A percentile compares a stretch with the other conserved stretches of the same genome.
Evolutionary conservation across 768 basidiomycete genomes (phyloP).

Genomic region (Termitomyces sp.): DNA sequence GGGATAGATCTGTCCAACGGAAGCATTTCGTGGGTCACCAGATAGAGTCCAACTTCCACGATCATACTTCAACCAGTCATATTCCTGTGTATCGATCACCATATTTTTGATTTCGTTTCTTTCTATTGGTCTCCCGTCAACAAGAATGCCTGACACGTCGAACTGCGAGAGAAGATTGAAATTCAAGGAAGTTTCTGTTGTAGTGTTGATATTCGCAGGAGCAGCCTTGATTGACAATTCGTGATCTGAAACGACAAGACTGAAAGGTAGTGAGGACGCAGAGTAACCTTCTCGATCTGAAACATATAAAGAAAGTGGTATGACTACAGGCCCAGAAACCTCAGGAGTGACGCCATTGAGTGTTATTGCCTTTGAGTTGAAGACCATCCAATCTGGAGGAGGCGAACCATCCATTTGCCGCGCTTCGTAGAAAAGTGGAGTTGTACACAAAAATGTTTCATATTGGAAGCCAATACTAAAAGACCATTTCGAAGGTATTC

Average conservation of each 20-base stretch:
- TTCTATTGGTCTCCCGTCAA: constrained; percentile 57
- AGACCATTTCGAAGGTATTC: constrained; percentile 80
- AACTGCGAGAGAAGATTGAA: constrained; percentile 44
- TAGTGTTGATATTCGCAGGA: constrained; percentile 68
- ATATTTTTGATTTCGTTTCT: constrained; percentile 52
- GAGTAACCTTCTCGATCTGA: constrained; percentile 73
- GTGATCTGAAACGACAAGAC: constrained; percentile 60
- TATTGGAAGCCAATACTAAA: constrained; percentile 83
- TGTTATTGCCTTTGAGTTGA: constrained; percentile 61
- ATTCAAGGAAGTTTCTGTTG: constrained; percentile 47
- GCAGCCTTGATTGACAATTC: constrained; percentile 50
- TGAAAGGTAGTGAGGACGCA: constrained; percentile 53
- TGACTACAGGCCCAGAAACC: constrained; percentile 28
- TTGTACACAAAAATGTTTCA: constrained; percentile 47
- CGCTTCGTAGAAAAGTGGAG: constrained; percentile 57
- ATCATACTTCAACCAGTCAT: constrained; percentile 63
- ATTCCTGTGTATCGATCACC: constrained; percentile 51
- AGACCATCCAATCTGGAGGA: constrained; percentile 72
- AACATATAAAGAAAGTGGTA: constrained; percentile 56
- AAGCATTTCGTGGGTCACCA: constrained; percentile 53
- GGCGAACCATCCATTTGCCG: constrained; percentile 60
- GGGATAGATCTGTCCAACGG: constrained; percentile 23
- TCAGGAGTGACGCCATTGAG: constrained; percentile 73
- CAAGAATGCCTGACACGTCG: constrained; percentile 57
- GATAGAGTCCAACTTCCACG: constrained; percentile 45